Evolutionary conservation across 2,329 filamentous ascomycete genomes (phyloP).

Genomic region (Arthroderma uncinatum): DNA sequence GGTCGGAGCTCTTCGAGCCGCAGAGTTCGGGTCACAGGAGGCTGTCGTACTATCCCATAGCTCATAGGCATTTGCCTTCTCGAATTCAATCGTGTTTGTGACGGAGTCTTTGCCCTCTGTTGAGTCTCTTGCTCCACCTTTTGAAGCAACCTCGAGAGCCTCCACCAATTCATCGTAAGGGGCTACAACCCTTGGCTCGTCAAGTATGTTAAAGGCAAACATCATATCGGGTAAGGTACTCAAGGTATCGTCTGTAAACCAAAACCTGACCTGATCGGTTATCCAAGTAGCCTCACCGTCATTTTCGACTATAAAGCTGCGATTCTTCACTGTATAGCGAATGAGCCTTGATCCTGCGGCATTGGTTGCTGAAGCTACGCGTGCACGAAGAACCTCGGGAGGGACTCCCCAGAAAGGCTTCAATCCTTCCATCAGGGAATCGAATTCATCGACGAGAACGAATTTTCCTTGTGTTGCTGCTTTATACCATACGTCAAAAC

Average conservation of each 20-base stretch:
- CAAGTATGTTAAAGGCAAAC: constrained; percentile 14
- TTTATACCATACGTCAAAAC: constrained; percentile 7
- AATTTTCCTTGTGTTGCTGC: neutral
- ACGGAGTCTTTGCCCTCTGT: neutral
- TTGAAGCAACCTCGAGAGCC: neutral
- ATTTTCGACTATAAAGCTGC: neutral
- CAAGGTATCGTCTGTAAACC: constrained; percentile 7
- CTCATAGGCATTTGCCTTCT: constrained; percentile 4
- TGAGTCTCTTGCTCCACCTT: neutral
- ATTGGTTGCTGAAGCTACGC: constrained; percentile 1
- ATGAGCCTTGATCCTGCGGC: neutral
- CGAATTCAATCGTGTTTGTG: neutral
- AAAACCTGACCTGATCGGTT: neutral
- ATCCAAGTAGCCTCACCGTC: constrained; percentile 6
- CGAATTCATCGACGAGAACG: constrained; percentile 6
- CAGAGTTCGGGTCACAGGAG: constrained; percentile 13
- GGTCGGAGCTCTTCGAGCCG: constrained; percentile 7
- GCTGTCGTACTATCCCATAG: constrained; percentile 11
- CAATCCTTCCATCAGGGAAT: constrained; percentile 7
- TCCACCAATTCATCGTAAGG: constrained; percentile 8
- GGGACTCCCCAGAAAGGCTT: constrained; percentile 9
- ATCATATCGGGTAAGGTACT: constrained; percentile 13
- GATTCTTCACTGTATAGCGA: constrained; percentile 5
- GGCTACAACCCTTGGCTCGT: constrained; percentile 15
- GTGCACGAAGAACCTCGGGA: constrained; percentile 7